Evolutionary conservation across 164 flowering plant species (phyloP), one percentile per base, ranked within the genome.

Genomic region (Taxillus chinensis): DNA sequence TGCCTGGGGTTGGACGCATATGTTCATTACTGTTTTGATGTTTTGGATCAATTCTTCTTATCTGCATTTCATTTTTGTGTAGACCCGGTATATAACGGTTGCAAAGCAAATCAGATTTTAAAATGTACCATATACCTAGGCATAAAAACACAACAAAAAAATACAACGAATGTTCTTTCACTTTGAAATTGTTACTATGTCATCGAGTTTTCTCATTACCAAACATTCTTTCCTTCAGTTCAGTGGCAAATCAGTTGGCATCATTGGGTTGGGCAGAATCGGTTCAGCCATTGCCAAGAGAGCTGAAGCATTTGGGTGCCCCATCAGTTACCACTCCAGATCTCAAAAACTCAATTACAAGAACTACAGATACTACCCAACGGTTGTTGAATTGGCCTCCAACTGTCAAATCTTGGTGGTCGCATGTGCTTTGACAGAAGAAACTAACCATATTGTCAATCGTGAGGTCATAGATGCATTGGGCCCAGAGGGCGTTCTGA

Each of bases 401-500:
- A 58, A 42, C 61, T 58, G 61, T 11, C 17, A 58, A 42, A 58
- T 58, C 43, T 37, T 58, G 9, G 11, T 58, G 3, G 61, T 58
- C 5, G 61, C 61, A 13, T 58, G 61, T 15, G 8, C 61, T 58
- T 16, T 58, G 14, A 40, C 46, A 12, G 45, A 40, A 2, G 39
- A 58, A 58, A 58, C 61, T 16, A 15, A 41, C 37, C 61, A 58
- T 16, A 41, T 58, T 9, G 5, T 58, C 61, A 41, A 40, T 15
- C 43, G 45, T 14, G 11, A 40, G 14, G 61, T 39, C 45, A 58
- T 58, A 4, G 61, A 58, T 15, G 46, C 45, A 5, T 41, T 58
- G 45, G 61, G 61, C 41, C 16, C 61, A 3, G 46, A 42, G 15
- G 61, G 61, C 16, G 16, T 58, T 3, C 60, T 80, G 41, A 70